Conservation (phyloP, 495 filamentous ascomycete genomes). For the Annulohypoxylon maeteangense region DNA sequence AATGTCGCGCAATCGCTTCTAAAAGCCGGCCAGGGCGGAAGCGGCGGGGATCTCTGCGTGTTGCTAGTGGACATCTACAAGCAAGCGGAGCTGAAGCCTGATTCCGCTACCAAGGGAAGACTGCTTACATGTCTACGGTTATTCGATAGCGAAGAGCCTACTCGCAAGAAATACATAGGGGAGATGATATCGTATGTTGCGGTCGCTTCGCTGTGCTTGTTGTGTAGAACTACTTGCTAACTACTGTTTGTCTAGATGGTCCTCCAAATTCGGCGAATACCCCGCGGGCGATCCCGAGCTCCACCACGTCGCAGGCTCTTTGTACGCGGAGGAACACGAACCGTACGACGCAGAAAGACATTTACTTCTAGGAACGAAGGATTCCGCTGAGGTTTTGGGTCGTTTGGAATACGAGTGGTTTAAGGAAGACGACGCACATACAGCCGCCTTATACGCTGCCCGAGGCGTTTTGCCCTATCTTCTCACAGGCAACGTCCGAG, state of each 20-base stretch:
- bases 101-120: constrained; percentile 69
- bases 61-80: constrained; percentile 88
- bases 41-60: constrained; percentile 88
- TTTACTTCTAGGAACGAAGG: constrained; percentile 86
- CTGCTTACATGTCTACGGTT: constrained; percentile 73
- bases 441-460: constrained; percentile 87
- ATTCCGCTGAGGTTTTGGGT: constrained; percentile 82
- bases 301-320: constrained; percentile 88
- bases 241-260: constrained; percentile 69
- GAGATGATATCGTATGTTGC: constrained; percentile 79
- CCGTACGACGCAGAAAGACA: constrained; percentile 93
- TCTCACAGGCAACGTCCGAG: constrained; percentile 87
- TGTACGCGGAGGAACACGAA: constrained; percentile 91
- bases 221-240: constrained; percentile 33
- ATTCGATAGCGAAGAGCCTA: constrained; percentile 86
- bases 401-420: constrained; percentile 95
- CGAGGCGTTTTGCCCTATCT: constrained; percentile 93
- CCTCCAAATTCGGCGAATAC: constrained; percentile 81
- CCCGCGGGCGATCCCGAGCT: constrained; percentile 95
- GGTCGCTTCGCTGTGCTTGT: not conserved
- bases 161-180: constrained; percentile 87
- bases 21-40: constrained; percentile 88
- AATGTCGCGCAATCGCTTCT: constrained; percentile 85
- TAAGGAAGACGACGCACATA: constrained; percentile 84
- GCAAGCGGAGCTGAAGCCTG: constrained; percentile 79